phyloP scores from a whole-genome alignment of 768 basidiomycete genomes.

The Kwoniella sp. region DNA sequence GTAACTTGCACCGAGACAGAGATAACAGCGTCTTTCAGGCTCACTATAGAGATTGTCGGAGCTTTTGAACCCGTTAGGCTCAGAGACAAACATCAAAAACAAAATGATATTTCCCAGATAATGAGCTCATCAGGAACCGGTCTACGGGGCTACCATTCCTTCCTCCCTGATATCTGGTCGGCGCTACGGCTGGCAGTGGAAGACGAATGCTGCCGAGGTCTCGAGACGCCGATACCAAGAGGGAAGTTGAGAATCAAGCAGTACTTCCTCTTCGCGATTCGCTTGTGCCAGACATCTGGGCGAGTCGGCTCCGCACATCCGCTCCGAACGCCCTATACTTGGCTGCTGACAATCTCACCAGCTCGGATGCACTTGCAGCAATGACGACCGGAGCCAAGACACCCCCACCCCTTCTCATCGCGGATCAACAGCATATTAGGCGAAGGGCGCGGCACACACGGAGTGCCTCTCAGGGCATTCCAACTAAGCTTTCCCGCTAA shows the following conservation, averaged over 20 bases:
- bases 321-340: too few species aligned
- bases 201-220: not conserved
- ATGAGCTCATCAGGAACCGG: slow-evolving; percentile 1
- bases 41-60: not conserved
- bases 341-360: too few species aligned
- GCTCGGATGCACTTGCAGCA: too few species aligned
- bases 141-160: not conserved
- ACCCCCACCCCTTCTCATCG: too few species aligned
- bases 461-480: not conserved
- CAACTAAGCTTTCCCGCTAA: not conserved
- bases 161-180: not conserved
- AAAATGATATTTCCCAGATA: not conserved
- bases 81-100: slow-evolving; percentile 2
- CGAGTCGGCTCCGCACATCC: too few species aligned
- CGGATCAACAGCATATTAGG: too few species aligned
- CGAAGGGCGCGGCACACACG: not conserved
- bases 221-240: not conserved
- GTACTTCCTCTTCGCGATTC: too few species aligned
- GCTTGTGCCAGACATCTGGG: too few species aligned
- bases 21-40: not conserved
- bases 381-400: too few species aligned
- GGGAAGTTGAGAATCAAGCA: too few species aligned
- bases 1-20: too few species aligned
- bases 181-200: not conserved
- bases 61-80: not conserved